Evolutionary conservation across 148 eudicot genomes (phyloP).

Genomic region (Selenicereus undatus): DNA sequence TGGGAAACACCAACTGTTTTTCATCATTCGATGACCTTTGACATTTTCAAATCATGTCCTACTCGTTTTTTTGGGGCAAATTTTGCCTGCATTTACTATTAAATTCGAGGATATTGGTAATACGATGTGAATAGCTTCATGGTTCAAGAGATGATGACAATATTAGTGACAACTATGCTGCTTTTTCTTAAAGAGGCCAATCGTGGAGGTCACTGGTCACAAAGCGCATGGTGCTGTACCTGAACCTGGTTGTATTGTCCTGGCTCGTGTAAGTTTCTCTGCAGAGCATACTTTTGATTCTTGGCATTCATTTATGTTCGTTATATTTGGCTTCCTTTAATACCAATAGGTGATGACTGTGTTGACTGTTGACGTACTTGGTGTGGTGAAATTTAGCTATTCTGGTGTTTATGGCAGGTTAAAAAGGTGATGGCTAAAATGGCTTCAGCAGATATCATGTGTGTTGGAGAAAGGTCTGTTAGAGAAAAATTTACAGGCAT

Average conservation of each 20-base stretch:
- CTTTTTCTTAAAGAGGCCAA: constrained; percentile 50
- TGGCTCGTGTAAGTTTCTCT: constrained; percentile 66
- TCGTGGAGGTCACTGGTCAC: constrained; percentile 84
- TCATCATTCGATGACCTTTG: neutral
- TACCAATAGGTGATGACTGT: neutral
- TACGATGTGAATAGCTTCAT: neutral
- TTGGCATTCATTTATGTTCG: neutral
- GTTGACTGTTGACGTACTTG: neutral
- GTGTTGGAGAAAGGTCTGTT: constrained; percentile 80
- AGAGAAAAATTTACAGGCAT: constrained; percentile 88
- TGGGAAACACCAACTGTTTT: neutral
- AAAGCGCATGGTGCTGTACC: constrained; percentile 95
- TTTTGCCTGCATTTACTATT: neutral
- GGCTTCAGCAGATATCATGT: constrained; percentile 92
- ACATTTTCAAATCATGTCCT: neutral
- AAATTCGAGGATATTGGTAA: neutral
- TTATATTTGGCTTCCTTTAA: neutral
- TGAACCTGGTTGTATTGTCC: constrained; percentile 73
- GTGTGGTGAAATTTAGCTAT: neutral
- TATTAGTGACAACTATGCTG: constrained; percentile 9
- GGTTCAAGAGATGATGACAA: neutral
- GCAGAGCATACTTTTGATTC: neutral
- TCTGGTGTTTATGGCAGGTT: constrained; percentile 49
- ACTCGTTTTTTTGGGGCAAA: neutral
- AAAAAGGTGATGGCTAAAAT: constrained; percentile 83